phyloP scores from a whole-genome alignment of 2,329 filamentous ascomycete genomes.

The Aspergillus candidus region DNA sequence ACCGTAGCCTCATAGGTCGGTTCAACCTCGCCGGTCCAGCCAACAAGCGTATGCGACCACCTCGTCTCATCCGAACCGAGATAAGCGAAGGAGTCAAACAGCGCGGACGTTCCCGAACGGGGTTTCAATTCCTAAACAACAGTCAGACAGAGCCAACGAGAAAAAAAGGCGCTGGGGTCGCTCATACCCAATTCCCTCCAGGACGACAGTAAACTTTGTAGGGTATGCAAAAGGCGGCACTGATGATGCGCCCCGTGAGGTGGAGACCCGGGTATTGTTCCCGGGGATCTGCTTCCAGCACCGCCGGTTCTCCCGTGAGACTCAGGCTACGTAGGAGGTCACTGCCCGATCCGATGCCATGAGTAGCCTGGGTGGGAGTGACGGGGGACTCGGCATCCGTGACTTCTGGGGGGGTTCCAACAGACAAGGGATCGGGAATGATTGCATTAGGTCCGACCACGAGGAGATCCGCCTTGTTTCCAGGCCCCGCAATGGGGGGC shows the following conservation, averaged over 20 bases:
- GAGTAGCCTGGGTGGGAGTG: constrained; percentile 39
- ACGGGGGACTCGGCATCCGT: constrained; percentile 15
- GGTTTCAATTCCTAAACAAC: constrained; percentile 60
- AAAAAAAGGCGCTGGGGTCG: neutral
- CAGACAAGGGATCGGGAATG: too few species aligned
- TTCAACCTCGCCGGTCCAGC: constrained; percentile 88
- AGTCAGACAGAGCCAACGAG: constrained; percentile 1
- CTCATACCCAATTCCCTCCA: constrained; percentile 51
- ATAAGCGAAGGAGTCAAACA: constrained; percentile 86
- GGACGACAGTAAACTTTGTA: constrained; percentile 52
- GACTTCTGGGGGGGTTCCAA: neutral
- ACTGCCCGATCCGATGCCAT: constrained; percentile 42
- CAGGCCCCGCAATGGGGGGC: too few species aligned
- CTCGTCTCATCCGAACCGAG: constrained; percentile 75
- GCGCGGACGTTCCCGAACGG: constrained; percentile 79
- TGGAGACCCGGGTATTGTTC: constrained; percentile 52
- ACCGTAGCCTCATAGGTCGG: constrained; percentile 25
- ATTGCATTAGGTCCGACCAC: too few species aligned
- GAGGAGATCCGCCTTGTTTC: too few species aligned
- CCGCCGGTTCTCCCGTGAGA: constrained; percentile 34
- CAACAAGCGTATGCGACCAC: constrained; percentile 89
- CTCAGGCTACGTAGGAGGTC: constrained; percentile 52
- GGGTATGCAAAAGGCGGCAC: constrained; percentile 58
- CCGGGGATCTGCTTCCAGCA: constrained; percentile 48
- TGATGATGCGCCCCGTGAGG: constrained; percentile 58